Percentiles rank a stretch among this genome's conserved stretches.
Conservation (phyloP, 2,329 filamentous ascomycete species). For the Colletotrichum echinochloae region DNA sequence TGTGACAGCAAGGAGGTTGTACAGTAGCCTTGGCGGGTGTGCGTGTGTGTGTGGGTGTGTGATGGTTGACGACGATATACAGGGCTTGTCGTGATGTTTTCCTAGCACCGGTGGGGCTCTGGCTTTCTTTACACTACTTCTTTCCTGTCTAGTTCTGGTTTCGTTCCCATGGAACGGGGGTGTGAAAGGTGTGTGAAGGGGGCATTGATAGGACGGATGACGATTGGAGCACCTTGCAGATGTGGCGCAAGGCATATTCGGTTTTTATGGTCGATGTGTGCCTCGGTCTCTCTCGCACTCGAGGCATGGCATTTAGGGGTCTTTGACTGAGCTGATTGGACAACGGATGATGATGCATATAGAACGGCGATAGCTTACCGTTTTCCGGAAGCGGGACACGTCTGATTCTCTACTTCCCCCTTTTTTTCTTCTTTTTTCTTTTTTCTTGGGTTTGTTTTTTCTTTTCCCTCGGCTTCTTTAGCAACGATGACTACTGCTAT, state of each 20-base stretch:
- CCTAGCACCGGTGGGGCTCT: slow-evolving; percentile 30
- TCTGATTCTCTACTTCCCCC: not conserved
- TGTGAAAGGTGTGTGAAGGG: not conserved
- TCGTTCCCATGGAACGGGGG: slow-evolving; percentile 3
- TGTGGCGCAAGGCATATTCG: slow-evolving; percentile 40
- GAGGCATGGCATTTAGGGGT: slow-evolving; percentile 11
- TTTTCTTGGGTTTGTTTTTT: not conserved
- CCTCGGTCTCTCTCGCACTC: slow-evolving; percentile 22
- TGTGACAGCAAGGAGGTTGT: slow-evolving; percentile 5
- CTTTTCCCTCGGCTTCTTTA: not conserved
- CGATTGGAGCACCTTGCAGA: slow-evolving; percentile 29
- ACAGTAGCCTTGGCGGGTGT: slow-evolving; percentile 10
- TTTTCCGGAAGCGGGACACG: not conserved
- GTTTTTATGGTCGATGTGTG: slow-evolving; percentile 19
- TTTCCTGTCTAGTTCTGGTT: slow-evolving; percentile 6
- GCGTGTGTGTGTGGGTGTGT: slow-evolving; percentile 5
- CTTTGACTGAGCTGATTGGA: slow-evolving; percentile 7
- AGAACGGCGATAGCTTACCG: slow-evolving; percentile 3
- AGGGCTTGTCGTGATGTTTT: slow-evolving; percentile 10
- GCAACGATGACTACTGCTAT: not conserved
- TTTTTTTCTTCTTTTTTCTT: not conserved
- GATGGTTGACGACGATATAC: slow-evolving; percentile 5
- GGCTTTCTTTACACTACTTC: slow-evolving; percentile 10
- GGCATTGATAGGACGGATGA: slow-evolving; percentile 25
- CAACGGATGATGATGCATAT: not conserved